Base-by-base conservation (phyloP, 257 asterid genomes). In the Rauvolfia tetraphylla region DNA sequence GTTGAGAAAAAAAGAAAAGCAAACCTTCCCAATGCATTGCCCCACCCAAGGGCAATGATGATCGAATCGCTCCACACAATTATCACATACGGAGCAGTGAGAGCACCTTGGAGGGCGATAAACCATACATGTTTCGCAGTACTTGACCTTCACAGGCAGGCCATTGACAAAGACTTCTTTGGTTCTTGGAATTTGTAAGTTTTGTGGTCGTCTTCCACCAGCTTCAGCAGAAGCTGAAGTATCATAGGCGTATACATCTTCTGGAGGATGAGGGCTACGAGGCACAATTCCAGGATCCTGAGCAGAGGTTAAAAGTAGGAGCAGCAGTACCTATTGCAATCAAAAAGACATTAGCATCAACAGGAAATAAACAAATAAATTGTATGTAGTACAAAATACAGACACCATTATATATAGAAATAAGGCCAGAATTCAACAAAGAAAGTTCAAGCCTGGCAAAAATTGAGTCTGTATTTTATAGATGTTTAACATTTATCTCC, bases 31-130 rank as follows among this genome's bases (percentile, higher is more conserved):
- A 10, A 91, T 89, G 80, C 98, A 90, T 77, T 92, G 96, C 53
- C 97, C 97, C 25, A 89, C 91, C 93, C 96, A 92, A 39, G 96
- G 97, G 85, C 98, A 92, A 80, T 92, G 98, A 79, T 91, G 96
- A 84, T 92, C 98, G 41, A 90, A 92, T 54, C 91, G 88, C 77
- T 92, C 97, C 41, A 90, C 95, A 72, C 97, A 92, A 83, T 92
- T 95, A 36, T 92, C 87, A 78, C 96, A 92, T 72, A 92, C 86
- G 0, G 95, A 90, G 80, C 96, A 92, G 74, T 90, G 95, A 75
- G 97, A 90, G 86, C 97, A 92, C 62, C 97, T 77, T 51, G 97
- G 97, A 58, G 96, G 96, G 36, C 95, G 89, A 82, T 86, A 92
- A 25, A 92, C 57, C 93, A 87, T 90, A 84, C 95, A 92, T 44